Evolutionary conservation across 805 yeast genomes (phyloP).

Genomic region (Candida patagonica): DNA sequence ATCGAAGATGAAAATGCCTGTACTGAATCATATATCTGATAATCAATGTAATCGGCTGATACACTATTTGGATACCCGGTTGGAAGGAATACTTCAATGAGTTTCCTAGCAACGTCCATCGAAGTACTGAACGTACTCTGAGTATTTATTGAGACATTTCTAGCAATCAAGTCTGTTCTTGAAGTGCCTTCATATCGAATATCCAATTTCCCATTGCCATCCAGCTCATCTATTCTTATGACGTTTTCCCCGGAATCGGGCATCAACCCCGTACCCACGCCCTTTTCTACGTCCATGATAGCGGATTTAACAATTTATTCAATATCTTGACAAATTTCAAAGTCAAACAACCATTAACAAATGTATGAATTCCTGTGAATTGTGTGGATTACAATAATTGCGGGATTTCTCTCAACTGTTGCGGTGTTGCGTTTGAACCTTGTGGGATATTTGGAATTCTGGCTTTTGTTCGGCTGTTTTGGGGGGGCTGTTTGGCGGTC

Average conservation of each 20-base stretch:
- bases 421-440: no score
- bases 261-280: neutral
- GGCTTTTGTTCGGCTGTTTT: no score
- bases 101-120: constrained; percentile 3
- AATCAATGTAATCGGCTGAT: constrained; percentile 24
- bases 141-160: constrained; percentile 5
- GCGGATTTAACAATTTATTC: no score
- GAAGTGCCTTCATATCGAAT: constrained; percentile 14
- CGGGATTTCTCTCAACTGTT: no score
- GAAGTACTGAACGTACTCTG: neutral
- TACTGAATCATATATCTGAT: constrained; percentile 30
- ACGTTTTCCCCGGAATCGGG: neutral
- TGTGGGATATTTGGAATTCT: no score
- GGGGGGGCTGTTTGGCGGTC: no score
- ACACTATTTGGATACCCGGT: constrained; percentile 30
- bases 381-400: no score
- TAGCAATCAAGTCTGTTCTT: neutral
- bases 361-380: no score
- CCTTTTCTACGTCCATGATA: constrained; percentile 1
- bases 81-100: constrained; percentile 27
- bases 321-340: no score
- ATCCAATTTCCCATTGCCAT: constrained; percentile 18
- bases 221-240: constrained; percentile 11
- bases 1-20: constrained; percentile 30
- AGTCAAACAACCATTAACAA: no score